Conservation (phyloP, 2,329 filamentous ascomycete species). For the Fusarium sp. region DNA sequence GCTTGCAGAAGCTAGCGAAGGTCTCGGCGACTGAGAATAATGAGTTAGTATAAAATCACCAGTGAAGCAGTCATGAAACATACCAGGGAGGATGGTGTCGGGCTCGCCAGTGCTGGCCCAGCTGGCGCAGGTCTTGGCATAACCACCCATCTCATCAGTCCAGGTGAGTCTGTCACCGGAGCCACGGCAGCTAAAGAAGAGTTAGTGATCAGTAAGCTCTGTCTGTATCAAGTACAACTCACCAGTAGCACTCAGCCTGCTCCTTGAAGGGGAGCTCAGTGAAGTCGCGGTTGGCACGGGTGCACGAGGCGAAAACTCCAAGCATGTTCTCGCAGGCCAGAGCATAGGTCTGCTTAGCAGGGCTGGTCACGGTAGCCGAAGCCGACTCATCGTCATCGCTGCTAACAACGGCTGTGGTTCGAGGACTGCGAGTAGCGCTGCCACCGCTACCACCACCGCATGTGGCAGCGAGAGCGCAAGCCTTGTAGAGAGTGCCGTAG, state of each 20-base stretch:
- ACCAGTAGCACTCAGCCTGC: slow-evolving; percentile 52
- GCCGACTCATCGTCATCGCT: not conserved
- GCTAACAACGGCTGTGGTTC: slow-evolving; percentile 7
- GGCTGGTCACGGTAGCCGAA: slow-evolving; percentile 23
- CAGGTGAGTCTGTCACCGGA: slow-evolving; percentile 34
- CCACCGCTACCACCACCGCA: slow-evolving; percentile 17
- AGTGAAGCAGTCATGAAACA: not conserved
- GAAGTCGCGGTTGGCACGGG: slow-evolving; percentile 40
- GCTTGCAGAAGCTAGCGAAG: slow-evolving; percentile 47
- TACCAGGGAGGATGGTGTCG: slow-evolving; percentile 43
- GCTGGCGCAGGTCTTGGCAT: slow-evolving; percentile 46
- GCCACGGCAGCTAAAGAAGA: slow-evolving; percentile 39
- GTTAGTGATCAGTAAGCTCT: slow-evolving; percentile 20
- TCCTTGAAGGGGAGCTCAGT: slow-evolving; percentile 38
- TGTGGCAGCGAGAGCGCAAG: slow-evolving; percentile 31
- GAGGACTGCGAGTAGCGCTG: slow-evolving; percentile 2
- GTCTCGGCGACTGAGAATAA: slow-evolving; percentile 42
- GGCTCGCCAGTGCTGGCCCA: slow-evolving; percentile 47
- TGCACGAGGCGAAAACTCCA: slow-evolving; percentile 44
- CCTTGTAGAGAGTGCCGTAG: slow-evolving; percentile 42
- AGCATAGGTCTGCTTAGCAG: slow-evolving; percentile 36
- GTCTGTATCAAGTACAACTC: slow-evolving; percentile 4
- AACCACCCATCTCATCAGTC: slow-evolving; percentile 48
- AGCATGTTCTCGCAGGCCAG: slow-evolving; percentile 45
- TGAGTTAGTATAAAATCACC: slow-evolving; percentile 21